Evolutionary conservation across 352 stramenopile genomes (phyloP).

Genomic region (Globisporangium polare): DNA sequence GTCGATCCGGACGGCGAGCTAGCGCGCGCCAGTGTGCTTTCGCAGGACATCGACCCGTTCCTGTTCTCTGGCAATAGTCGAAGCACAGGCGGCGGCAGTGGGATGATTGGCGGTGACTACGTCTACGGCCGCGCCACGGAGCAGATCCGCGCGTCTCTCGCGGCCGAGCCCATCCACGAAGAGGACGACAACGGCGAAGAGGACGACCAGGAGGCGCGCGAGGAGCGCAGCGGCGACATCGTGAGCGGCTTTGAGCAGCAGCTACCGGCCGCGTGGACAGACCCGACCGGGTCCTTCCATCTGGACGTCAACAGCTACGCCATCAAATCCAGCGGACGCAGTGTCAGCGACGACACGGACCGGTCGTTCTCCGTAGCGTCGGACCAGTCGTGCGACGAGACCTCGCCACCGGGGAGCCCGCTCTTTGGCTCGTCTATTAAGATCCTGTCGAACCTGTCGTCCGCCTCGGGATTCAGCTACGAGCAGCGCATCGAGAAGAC

Average conservation of each 20-base stretch:
- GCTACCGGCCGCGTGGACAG: constrained; percentile 8
- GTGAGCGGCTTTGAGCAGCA: constrained; percentile 23
- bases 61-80: background rate
- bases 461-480: constrained; percentile 22
- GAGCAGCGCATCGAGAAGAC: constrained; percentile 68
- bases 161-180: constrained; percentile 1
- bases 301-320: constrained; percentile 21
- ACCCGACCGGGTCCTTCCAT: constrained; percentile 2
- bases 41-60: constrained; percentile 30
- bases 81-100: background rate
- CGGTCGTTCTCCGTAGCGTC: constrained; percentile 59
- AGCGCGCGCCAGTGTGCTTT: constrained; percentile 40
- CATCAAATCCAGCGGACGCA: constrained; percentile 28
- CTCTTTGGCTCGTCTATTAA: constrained; percentile 10
- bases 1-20: constrained; percentile 29
- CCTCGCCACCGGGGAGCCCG: constrained; percentile 22
- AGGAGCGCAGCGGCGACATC: constrained; percentile 22
- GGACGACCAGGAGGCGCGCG: constrained; percentile 29
- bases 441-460: background rate
- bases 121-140: constrained; percentile 33
- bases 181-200: constrained; percentile 20
- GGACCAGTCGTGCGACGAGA: constrained; percentile 31
- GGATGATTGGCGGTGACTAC: constrained; percentile 38
- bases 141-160: constrained; percentile 18
- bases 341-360: constrained; percentile 62